Evolutionary conservation across 2,329 filamentous ascomycete species (phyloP), one percentile per base, ranked within the genome.

Genomic region (Mycosphaerelloides madeirae): DNA sequence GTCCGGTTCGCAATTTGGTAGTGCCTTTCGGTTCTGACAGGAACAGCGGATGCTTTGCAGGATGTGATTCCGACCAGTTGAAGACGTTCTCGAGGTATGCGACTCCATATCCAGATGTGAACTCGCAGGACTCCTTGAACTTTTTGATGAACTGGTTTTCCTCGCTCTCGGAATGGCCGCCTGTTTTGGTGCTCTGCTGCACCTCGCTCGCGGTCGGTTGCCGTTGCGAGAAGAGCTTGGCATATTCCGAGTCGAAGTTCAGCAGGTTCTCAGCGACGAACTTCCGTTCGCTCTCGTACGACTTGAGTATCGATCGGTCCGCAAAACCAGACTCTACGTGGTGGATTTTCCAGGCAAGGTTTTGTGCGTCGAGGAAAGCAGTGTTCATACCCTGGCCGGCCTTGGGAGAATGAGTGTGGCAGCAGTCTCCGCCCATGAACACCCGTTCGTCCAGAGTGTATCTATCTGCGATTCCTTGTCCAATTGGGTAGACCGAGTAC

Each of bases 271-370:
- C 85, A 4, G 91, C 91, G 32, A 94, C 84, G 44, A 84, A 76
- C 63, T 87, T 90, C 45, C 90, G 83, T 68, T 96, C 90, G 2
- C 77, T 75, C 68, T 96, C 87, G 65, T 96, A 97, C 0, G 90
- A 93, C 50, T 82, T 79, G 39, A 97, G 77, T 14, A 93, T 75
- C 3, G 79, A 78, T 49, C 86, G 83, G 22, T 81, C 70, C 1
- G 88, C 87, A 55, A 95, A 87, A 11, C 88, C 88, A 19, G 77
- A 76, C 63, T 95, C 89, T 8, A 96, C 91, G 29, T 86, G 82
- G 63, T 95, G 90, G 40, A 96, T 86, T 72, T 97, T 97, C 90
- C 90, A 97, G 6, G 90, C 90, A 31, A 97, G 74, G 65, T 96
- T 97, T 48, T 88, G 79, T 1, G 88, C 88, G 58, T 76, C 73